A percentile compares a stretch with the other conserved stretches of the same genome.
These are phyloP conservation scores for Exophiala lecanii-corni DNA, from an alignment of 2,329 filamentous ascomycete genomes.

Conservation along the genomic window DNA sequence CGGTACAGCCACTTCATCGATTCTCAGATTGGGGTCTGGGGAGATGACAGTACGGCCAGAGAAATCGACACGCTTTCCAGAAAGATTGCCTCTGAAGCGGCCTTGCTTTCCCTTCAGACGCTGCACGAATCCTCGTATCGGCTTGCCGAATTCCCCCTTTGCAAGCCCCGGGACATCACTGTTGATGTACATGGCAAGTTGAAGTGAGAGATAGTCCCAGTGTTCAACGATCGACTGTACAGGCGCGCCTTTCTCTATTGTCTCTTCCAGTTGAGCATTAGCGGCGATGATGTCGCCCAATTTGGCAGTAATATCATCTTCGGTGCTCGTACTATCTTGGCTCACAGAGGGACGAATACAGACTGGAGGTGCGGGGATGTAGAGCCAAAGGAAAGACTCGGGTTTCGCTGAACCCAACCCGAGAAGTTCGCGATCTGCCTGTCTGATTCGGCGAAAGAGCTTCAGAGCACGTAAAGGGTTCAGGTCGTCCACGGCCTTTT, in stretches of 20 bases:
- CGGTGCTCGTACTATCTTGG: conserved; percentile 87
- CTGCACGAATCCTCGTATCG: conserved; percentile 90
- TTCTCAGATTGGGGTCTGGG: conserved; percentile 87
- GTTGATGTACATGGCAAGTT: conserved; percentile 97
- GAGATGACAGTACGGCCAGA: conserved; percentile 97
- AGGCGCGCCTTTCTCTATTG: conserved; percentile 75
- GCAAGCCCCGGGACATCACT: conserved; percentile 91
- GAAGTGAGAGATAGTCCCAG: conserved; percentile 94
- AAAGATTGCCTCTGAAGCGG: conserved; percentile 92
- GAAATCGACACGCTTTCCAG: conserved; percentile 97
- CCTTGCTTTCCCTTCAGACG: conserved; percentile 95
- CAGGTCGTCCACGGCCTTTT: conserved; percentile 89
- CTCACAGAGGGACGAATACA: conserved; percentile 91
- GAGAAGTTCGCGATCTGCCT: conserved; percentile 82
- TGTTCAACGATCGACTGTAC: conserved; percentile 93
- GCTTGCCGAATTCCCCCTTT: conserved; percentile 79
- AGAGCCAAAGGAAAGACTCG: conserved; percentile 98
- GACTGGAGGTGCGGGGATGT: conserved; percentile 86
- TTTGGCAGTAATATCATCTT: conserved; percentile 95
- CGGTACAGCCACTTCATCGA: conserved; percentile 91
- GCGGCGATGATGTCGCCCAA: conserved; percentile 95
- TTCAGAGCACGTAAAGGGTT: conserved; percentile 86
- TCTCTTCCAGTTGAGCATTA: conserved; percentile 78
- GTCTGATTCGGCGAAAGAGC: conserved; percentile 81
- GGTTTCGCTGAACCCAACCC: conserved; percentile 87